Evolutionary conservation across 176 grass and related monocot species (phyloP).

Genomic region (Musa troglodytarum): DNA sequence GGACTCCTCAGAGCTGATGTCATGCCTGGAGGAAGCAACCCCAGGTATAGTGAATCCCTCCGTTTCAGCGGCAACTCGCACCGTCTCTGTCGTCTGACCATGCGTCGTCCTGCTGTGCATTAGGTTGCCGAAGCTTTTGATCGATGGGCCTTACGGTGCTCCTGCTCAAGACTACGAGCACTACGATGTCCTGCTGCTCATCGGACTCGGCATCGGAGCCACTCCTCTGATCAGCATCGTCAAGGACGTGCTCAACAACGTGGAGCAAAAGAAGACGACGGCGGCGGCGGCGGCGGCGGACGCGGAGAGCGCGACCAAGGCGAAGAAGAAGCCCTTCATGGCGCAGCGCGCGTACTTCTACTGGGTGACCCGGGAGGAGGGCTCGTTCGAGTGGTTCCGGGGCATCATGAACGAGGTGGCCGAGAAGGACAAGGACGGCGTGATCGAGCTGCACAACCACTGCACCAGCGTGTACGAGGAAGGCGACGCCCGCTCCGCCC

Average conservation of each 20-base stretch:
- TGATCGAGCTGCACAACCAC: conserved; percentile 96
- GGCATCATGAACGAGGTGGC: conserved; percentile 92
- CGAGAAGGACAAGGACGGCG: conserved; percentile 45
- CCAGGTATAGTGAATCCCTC: conserved; percentile 17
- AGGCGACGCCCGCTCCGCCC: conserved; percentile 62
- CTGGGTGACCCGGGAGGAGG: conserved; percentile 89
- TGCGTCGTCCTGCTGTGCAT: too few relatives aligned
- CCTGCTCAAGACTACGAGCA: conserved; percentile 87
- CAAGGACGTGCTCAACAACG: conserved; percentile 90
- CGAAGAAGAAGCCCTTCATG: conserved; percentile 31
- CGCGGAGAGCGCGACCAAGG: neutral
- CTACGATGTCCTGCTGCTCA: conserved; percentile 95
- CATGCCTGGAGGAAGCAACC: conserved; percentile 22
- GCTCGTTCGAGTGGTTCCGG: conserved; percentile 91
- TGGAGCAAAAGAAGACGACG: conserved; percentile 20
- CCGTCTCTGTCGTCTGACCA: too few relatives aligned
- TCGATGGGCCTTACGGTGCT: conserved; percentile 92
- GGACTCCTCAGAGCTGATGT: conserved; percentile 61
- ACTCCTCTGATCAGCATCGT: conserved; percentile 90
- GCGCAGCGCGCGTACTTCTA: conserved; percentile 85
- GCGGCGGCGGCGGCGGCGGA: neutral
- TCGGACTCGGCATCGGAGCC: conserved; percentile 92
- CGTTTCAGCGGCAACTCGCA: neutral
- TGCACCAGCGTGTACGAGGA: conserved; percentile 96
- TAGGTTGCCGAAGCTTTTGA: conserved; percentile 59